Percentiles rank a stretch among this genome's conserved stretches.
Conservation (phyloP, 176 grass and related monocot species). For the Guadua angustifolia region DNA sequence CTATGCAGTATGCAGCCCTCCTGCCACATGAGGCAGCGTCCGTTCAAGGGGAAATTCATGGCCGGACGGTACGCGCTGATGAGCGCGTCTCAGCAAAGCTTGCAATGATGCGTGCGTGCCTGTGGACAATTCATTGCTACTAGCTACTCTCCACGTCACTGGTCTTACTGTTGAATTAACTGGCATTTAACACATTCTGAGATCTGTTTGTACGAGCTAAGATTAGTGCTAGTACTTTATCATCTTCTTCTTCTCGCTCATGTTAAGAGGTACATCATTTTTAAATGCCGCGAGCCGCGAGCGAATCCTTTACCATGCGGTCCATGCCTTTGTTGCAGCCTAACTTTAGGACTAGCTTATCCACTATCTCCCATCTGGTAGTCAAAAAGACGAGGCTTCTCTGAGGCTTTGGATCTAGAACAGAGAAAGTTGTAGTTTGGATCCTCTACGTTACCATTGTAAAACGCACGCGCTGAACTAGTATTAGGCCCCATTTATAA, state of each 20-base stretch:
- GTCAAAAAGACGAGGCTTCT: too few relatives aligned
- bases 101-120: slow-evolving; percentile 44
- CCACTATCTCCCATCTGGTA: background rate
- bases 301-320: background rate
- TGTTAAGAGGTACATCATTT: background rate
- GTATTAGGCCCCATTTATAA: background rate
- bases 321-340: background rate
- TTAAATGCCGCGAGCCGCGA: background rate
- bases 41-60: slow-evolving; percentile 16
- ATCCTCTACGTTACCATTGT: background rate
- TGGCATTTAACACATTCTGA: slow-evolving; percentile 35
- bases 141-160: slow-evolving; percentile 3
- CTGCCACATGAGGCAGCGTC: slow-evolving; percentile 6
- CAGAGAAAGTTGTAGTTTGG: background rate
- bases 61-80: slow-evolving; percentile 14
- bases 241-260: background rate
- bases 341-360: background rate
- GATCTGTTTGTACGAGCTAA: slow-evolving; percentile 17
- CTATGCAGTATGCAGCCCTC: background rate
- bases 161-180: slow-evolving; percentile 30
- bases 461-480: background rate
- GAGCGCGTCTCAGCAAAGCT: background rate
- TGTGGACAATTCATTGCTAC: slow-evolving; percentile 23
- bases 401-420: background rate
- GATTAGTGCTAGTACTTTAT: background rate